These are phyloP conservation scores for Middelhovenomyces tepae DNA, from an alignment of 805 yeast genomes.

Conservation along the genomic window DNA sequence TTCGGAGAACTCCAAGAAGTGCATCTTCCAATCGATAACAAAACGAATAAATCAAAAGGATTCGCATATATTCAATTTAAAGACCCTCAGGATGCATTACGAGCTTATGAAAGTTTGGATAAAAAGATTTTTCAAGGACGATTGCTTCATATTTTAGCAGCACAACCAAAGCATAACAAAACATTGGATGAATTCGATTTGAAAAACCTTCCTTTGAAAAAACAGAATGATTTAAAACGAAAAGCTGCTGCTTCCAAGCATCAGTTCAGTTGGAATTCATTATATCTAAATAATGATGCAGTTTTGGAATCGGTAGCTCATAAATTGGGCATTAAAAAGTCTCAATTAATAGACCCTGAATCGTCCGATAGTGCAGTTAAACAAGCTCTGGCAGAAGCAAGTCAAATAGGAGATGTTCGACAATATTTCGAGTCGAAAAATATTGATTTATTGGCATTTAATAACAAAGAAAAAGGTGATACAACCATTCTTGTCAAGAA, in stretches of 20 bases:
- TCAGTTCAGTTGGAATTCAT: constrained; percentile 92
- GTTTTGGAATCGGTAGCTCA: constrained; percentile 83
- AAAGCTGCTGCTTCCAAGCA: constrained; percentile 77
- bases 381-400: constrained; percentile 96
- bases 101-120: constrained; percentile 67
- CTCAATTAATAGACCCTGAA: constrained; percentile 81
- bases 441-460: constrained; percentile 70
- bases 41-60: constrained; percentile 87
- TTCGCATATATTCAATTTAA: constrained; percentile 75
- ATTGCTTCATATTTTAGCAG: constrained; percentile 81
- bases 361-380: constrained; percentile 84
- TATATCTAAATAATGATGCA: constrained; percentile 85
- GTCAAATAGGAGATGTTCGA: constrained; percentile 85
- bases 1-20: constrained; percentile 80
- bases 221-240: constrained; percentile 76
- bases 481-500: constrained; percentile 76
- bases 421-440: constrained; percentile 78
- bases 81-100: constrained; percentile 62
- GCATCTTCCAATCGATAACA: constrained; percentile 83
- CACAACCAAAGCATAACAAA: constrained; percentile 71
- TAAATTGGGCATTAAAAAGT: constrained; percentile 72
- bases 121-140: constrained; percentile 92
- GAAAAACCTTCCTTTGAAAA: constrained; percentile 84
- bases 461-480: constrained; percentile 64
- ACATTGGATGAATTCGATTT: constrained; percentile 84